Evolutionary conservation across 352 stramenopile species (phyloP), one percentile per base, ranked within the genome.

Genomic region (Phytopythium ostracodes): DNA sequence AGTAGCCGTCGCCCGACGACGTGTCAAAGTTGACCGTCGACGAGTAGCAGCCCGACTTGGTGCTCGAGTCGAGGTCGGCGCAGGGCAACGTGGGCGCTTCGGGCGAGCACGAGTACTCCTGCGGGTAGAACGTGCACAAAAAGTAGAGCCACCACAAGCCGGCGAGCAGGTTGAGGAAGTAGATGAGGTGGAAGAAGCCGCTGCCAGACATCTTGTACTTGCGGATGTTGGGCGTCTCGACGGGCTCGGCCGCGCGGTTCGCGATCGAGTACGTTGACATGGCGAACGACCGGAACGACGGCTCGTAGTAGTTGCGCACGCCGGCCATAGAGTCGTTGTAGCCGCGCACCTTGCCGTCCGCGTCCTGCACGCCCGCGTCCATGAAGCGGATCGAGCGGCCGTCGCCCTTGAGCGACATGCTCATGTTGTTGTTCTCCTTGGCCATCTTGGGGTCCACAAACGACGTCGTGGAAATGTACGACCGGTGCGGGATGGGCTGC

Each of bases 191-290:
- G 71, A 94, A 96, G 58, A 94, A 82, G 40, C 79, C 80, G 29
- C 73, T 78, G 38, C 85, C 87, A 24, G 84, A 94, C 80, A 96
- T 96, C 75, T 93, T 92, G 81, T 94, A 96, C 84, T 94, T 96
- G 44, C 87, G 85, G 31, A 96, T 94, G 74, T 96, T 96, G 49
- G 87, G 87, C 53, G 87, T 96, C 71, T 94, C 83, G 17, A 94
- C 87, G 0, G 87, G 85, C 57, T 96, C 87, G 43, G 84, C 87
- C 11, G 87, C 87, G 33, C 87, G 87, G 73, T 94, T 94, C 1
- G 85, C 87, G 66, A 96, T 96, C 63, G 85, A 94, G 71, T 94
- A 96, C 40, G 87, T 96, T 25, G 70, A 87, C 87, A 96, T 96
- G 59, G 87, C 87, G 53, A 96, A 96, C 68, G 85, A 94, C 0